A percentile compares a stretch with the other conserved stretches of the same genome.
Conservation (phyloP, 2,329 filamentous ascomycete genomes). For the Phaeophleospora eucalypticola region DNA sequence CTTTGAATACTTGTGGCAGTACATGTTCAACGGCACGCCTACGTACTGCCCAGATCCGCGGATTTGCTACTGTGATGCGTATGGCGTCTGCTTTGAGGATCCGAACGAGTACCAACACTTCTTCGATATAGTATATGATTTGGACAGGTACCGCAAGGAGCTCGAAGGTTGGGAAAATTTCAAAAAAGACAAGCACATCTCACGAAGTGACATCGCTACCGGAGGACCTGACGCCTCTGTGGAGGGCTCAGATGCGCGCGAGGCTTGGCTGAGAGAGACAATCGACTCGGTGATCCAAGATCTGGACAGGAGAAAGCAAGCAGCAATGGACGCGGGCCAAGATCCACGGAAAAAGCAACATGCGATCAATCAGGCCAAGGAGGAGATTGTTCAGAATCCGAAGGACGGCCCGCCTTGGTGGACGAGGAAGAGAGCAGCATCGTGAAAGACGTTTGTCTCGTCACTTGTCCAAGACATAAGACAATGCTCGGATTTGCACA, state of each 20-base stretch:
- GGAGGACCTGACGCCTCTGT: constrained; percentile 6
- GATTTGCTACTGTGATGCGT: constrained; percentile 61
- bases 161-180: constrained; percentile 40
- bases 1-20: constrained; percentile 64
- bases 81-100: constrained; percentile 57
- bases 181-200: constrained; percentile 34
- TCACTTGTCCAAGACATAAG: background rate
- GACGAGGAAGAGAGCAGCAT: background rate
- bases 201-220: constrained; percentile 29
- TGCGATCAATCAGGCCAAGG: constrained; percentile 46
- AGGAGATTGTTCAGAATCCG: constrained; percentile 23
- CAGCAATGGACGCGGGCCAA: constrained; percentile 28
- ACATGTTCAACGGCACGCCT: constrained; percentile 53
- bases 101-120: constrained; percentile 48
- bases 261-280: constrained; percentile 23
- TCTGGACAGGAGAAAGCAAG: constrained; percentile 40
- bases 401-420: constrained; percentile 9
- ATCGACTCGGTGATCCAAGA: constrained; percentile 44
- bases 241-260: constrained; percentile 1
- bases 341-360: constrained; percentile 6
- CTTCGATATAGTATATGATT: constrained; percentile 42
- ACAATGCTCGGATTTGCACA: background rate
- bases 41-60: constrained; percentile 50
- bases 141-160: constrained; percentile 39
- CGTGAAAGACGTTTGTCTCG: background rate